A percentile compares a stretch with the other conserved stretches of the same genome.
Conservation (phyloP, 1,284 basidiomycete species). For the Sutorius eximius region DNA sequence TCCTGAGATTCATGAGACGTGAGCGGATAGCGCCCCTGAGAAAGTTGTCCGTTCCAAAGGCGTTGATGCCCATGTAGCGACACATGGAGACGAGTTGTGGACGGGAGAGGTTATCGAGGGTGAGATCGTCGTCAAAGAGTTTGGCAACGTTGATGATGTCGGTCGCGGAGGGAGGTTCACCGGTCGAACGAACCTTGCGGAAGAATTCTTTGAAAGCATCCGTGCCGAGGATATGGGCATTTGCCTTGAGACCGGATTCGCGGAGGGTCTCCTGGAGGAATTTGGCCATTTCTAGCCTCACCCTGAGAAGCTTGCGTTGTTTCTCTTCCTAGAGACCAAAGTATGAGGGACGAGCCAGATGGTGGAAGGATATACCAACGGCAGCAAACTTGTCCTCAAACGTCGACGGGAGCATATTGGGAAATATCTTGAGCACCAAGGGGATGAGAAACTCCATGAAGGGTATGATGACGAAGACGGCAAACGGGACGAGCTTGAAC, state of each 20-base stretch:
- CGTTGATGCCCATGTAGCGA: conserved; percentile 96
- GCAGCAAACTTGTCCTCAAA: conserved; percentile 97
- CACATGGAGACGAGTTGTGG: conserved; percentile 98
- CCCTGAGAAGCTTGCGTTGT: conserved; percentile 91
- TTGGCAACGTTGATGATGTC: conserved; percentile 96
- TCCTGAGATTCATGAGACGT: conserved; percentile 80
- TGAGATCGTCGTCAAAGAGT: conserved; percentile 96
- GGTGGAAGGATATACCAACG: conserved; percentile 45
- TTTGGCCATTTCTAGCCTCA: conserved; percentile 98
- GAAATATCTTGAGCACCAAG: conserved; percentile 95
- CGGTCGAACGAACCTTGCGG: conserved; percentile 95
- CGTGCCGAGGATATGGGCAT: conserved; percentile 86
- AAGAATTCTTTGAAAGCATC: conserved; percentile 99
- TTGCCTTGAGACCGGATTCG: conserved; percentile 91
- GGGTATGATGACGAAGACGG: conserved; percentile 93
- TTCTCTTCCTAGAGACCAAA: conserved; percentile 82
- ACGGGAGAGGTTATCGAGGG: conserved; percentile 95
- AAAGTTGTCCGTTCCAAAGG: conserved; percentile 99
- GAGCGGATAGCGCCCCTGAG: conserved; percentile 91
- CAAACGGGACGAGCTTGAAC: conserved; percentile 91
- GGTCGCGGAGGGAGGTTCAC: conserved; percentile 84
- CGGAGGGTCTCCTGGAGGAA: conserved; percentile 97
- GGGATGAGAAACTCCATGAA: conserved; percentile 99
- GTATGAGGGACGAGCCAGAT: neutral
- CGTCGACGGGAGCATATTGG: conserved; percentile 97